phyloP scores from a whole-genome alignment of 805 yeast species.

The Kodamaea neixiangensis region DNA sequence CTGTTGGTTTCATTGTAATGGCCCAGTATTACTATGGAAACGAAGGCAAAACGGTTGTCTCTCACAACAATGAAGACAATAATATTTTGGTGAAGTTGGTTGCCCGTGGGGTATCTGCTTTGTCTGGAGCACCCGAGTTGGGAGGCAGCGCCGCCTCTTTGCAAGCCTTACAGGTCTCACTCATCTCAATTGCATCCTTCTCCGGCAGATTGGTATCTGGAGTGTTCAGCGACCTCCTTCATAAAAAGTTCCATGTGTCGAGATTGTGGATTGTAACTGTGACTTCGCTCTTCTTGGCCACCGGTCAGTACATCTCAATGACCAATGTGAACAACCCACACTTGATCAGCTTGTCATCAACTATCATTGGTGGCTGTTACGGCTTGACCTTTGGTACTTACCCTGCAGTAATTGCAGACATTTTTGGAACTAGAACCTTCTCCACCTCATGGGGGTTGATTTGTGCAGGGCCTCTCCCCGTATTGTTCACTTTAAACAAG shows the following conservation, averaged over 20 bases:
- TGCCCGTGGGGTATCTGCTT: conserved; percentile 3
- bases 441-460: conserved; percentile 77
- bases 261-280: conserved; percentile 64
- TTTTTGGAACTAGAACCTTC: conserved; percentile 65
- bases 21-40: conserved; percentile 34
- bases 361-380: conserved; percentile 62
- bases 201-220: conserved; percentile 67
- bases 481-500: conserved; percentile 54
- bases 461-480: conserved; percentile 67
- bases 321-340: conserved; percentile 26
- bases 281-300: conserved; percentile 38
- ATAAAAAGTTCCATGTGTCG: conserved; percentile 53
- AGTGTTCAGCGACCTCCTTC: conserved; percentile 60
- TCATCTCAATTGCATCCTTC: conserved; percentile 65
- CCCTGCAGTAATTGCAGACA: conserved; percentile 75
- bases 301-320: conserved; percentile 40
- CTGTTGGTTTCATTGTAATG: conserved; percentile 70
- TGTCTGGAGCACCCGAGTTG: conserved; percentile 8
- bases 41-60: conserved; percentile 22
- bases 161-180: conserved; percentile 73
- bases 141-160: conserved; percentile 38
- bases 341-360: conserved; percentile 51
- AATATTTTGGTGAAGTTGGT: background rate
- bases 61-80: background rate
- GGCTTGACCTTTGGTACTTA: conserved; percentile 73